Evolutionary conservation across 2,329 filamentous ascomycete genomes (phyloP).

Genomic region (Epichloe uncinata): DNA sequence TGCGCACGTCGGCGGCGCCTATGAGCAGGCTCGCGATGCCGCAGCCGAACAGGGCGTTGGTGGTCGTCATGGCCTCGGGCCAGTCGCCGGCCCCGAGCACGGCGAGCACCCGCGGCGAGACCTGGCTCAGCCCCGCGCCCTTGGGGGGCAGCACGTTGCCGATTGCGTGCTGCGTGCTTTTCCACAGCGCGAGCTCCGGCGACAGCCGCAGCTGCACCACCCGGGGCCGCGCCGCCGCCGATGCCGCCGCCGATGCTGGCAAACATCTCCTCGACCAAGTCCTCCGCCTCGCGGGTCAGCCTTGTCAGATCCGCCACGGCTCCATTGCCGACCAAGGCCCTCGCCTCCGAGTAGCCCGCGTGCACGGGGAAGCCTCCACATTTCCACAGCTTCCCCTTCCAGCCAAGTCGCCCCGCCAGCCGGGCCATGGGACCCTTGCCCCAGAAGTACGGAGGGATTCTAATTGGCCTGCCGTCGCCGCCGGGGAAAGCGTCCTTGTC

Average conservation of each 20-base stretch:
- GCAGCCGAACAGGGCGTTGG: constrained; percentile 11
- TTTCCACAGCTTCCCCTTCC: background rate
- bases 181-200: constrained; percentile 10
- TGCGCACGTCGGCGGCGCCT: constrained; percentile 8
- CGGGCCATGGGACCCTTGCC: constrained; percentile 3
- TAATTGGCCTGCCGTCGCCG: background rate
- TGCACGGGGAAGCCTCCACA: background rate
- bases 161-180: constrained; percentile 7
- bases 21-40: constrained; percentile 10
- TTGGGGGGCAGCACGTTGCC: constrained; percentile 11
- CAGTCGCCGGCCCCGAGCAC: constrained; percentile 8
- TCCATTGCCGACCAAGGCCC: constrained; percentile 6
- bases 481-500: constrained; percentile 1
- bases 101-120: constrained; percentile 5
- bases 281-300: constrained; percentile 7
- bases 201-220: constrained; percentile 8
- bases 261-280: constrained; percentile 7
- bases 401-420: background rate
- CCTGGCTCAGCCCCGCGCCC: constrained; percentile 6
- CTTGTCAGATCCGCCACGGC: constrained; percentile 6
- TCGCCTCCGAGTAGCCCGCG: constrained; percentile 9
- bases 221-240: background rate
- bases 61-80: constrained; percentile 8
- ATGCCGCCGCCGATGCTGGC: constrained; percentile 3
- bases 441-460: constrained; percentile 9